Evolutionary conservation across 306 rosid species (phyloP).

Genomic region (Glycine latifolia): DNA sequence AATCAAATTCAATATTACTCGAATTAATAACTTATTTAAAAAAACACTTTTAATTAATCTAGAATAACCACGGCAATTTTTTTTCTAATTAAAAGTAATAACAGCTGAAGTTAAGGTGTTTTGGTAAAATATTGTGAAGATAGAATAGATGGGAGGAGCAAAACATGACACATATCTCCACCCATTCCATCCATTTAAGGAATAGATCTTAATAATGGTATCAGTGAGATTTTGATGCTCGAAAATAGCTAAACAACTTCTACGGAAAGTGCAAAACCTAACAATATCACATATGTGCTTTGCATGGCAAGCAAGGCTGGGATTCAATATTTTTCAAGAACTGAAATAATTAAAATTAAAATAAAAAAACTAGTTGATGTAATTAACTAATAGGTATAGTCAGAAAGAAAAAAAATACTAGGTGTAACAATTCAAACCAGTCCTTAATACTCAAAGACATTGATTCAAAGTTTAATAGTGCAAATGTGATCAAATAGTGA

Average conservation of each 20-base stretch:
- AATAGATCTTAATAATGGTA: too few species aligned
- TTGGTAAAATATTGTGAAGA: background rate
- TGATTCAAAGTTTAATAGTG: background rate
- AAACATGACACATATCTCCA: too few species aligned
- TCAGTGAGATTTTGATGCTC: background rate
- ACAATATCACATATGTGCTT: conserved; percentile 16
- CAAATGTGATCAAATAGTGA: background rate
- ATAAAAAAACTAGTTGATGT: background rate
- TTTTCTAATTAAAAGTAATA: background rate
- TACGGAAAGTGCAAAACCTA: conserved; percentile 28
- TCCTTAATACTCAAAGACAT: background rate
- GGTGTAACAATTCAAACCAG: too few species aligned
- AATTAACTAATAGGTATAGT: too few species aligned
- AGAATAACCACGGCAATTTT: background rate
- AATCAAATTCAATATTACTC: too few species aligned
- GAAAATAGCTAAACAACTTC: background rate
- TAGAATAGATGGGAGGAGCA: background rate
- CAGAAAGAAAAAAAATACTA: too few species aligned
- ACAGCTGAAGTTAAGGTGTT: background rate
- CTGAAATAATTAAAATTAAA: background rate
- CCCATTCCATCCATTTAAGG: too few species aligned
- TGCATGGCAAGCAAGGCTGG: conserved; percentile 18
- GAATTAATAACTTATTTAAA: too few species aligned
- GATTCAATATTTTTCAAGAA: background rate
- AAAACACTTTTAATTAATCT: too few species aligned